phyloP scores from a whole-genome alignment of 257 asterid species.

The Solanum medicagineum region DNA sequence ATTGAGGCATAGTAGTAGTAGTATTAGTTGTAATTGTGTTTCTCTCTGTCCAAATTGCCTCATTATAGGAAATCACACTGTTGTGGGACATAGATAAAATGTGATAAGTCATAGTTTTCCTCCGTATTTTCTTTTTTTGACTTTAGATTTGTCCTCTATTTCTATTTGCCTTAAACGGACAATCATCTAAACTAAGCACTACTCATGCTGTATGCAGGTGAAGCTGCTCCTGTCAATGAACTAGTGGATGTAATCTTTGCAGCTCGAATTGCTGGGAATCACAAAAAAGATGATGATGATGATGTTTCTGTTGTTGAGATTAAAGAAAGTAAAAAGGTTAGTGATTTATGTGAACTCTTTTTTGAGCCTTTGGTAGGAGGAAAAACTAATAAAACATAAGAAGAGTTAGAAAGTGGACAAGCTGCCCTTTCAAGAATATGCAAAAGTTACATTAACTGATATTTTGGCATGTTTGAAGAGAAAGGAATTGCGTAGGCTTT shows the following conservation, averaged over 20 bases:
- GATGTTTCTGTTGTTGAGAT: constrained; percentile 17
- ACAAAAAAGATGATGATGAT: constrained; percentile 30
- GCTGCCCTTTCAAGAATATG: neutral
- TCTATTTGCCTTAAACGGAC: neutral
- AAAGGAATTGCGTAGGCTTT: neutral
- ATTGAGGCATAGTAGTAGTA: neutral
- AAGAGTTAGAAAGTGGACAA: neutral
- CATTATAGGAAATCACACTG: neutral
- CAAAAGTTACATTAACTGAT: neutral
- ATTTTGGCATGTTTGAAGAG: neutral
- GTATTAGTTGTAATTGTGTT: neutral
- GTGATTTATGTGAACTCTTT: neutral
- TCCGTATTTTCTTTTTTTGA: neutral
- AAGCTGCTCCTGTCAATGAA: constrained; percentile 46
- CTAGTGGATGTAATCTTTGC: constrained; percentile 77
- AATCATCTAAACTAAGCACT: neutral
- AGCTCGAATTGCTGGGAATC: constrained; percentile 59
- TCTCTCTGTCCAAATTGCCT: neutral
- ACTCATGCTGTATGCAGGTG: constrained; percentile 37
- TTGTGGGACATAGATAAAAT: neutral
- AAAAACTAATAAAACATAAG: neutral
- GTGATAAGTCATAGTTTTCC: neutral
- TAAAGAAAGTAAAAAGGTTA: constrained; percentile 42
- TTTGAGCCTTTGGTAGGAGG: neutral
- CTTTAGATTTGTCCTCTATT: neutral